Evolutionary conservation across 2,329 filamentous ascomycete genomes (phyloP).

Genomic region (Aspergillus arachidicola): DNA sequence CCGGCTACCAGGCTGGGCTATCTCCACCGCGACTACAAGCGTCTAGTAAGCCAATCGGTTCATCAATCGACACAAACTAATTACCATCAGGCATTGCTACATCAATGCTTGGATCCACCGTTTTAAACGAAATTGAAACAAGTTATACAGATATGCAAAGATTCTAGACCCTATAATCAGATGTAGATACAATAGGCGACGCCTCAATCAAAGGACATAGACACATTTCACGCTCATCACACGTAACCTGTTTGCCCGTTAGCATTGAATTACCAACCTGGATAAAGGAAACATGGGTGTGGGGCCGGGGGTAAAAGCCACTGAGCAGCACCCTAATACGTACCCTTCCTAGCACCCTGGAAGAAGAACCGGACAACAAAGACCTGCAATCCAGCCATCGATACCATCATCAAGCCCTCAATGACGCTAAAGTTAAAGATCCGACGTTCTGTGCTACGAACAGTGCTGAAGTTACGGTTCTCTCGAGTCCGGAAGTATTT

Average conservation of each 20-base stretch:
- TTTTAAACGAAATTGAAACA: neutral
- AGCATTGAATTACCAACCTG: neutral
- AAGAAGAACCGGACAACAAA: conserved; percentile 99
- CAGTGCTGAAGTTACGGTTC: conserved; percentile 98
- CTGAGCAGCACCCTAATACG: conserved; percentile 21
- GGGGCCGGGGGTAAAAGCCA: neutral
- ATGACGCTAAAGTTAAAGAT: conserved; percentile 98
- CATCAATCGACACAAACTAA: neutral
- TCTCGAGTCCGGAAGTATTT: conserved; percentile 99
- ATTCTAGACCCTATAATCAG: conserved; percentile 21
- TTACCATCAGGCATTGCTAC: neutral
- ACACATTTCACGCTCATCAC: conserved; percentile 37
- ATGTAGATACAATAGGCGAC: conserved; percentile 27
- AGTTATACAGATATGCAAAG: conserved; percentile 11
- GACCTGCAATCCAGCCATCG: conserved; percentile 94
- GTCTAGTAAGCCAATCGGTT: neutral
- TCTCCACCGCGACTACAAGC: neutral
- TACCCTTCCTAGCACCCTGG: conserved; percentile 76
- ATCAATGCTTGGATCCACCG: neutral
- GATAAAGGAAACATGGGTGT: neutral
- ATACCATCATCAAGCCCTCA: conserved; percentile 86
- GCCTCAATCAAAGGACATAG: conserved; percentile 29
- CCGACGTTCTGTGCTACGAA: conserved; percentile 89
- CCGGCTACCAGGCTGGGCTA: neutral
- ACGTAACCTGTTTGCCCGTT: conserved; percentile 33